Base-by-base conservation (phyloP, 108 stramenopile genomes). In the Cyclostephanos invisitatus region DNA sequence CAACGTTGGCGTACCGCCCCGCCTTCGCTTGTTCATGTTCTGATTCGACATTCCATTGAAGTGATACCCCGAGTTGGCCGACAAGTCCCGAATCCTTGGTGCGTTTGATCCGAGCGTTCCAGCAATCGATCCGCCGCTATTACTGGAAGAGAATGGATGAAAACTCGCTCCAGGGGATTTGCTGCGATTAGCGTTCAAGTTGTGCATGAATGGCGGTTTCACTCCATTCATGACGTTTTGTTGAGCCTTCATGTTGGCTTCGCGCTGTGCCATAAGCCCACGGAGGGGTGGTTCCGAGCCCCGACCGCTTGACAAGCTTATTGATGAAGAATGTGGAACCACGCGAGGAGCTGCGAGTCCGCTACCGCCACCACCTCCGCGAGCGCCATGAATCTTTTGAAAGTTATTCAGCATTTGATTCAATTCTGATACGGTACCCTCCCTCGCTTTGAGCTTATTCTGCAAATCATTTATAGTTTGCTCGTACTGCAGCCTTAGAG, bases 221-320 rank as follows among this genome's bases (percentile, higher is more conserved):
- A 62, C 56, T 37, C 70, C 80, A 67, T 75, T 72, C 75, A 77
- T 74, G 24, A 74, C 75, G 32, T 83, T 74, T 51, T 84, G 84
- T 14, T 72, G 77, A 15, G 85, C 83, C 14, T 64, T 63, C 46
- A 82, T 78, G 36, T 80, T 73, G 18, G 84, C 84, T 72, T 87
- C 78, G 46, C 83, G 82, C 57, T 85, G 86, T 49, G 77, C 83
- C 73, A 85, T 83, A 46, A 87, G 73, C 8, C 84, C 84, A 51
- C 83, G 75, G 42, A 87, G 67, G 2, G 86, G 86, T 25, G 86
- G 86, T 9, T 63, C 70, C 53, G 73, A 59, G 28, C 62, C 46
- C 40, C 25, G 46, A 25, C 65, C 35, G 10, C 63, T 28, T 7
- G 47, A 46, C 35, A 47, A 18, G 24, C 40, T 64, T 9, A 58